Base-by-base conservation (phyloP, 768 basidiomycete species). In the Tulasnella sp. region DNA sequence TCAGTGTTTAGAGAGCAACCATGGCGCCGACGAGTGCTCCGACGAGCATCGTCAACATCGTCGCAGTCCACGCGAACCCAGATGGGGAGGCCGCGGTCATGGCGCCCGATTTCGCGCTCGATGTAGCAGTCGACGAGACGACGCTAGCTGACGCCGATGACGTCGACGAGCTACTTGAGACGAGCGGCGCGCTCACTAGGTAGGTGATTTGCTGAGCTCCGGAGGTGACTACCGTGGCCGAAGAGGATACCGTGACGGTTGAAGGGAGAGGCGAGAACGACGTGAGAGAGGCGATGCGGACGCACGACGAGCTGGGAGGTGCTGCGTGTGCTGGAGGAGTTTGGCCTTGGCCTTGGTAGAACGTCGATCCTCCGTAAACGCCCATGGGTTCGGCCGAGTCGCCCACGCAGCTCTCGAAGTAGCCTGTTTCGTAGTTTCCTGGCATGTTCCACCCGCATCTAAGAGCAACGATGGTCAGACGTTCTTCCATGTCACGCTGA, bases 321-420 rank as follows among this genome's bases (percentile, higher is more conserved):
- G 80, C 81, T 3, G 87, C 84, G 75, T 89, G 87, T 1, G 87
- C 81, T 8, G 82, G 52, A n/a, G 89, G 88, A 1, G 86, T 89
- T 0, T 74, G 78, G 0, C 84, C 82, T 39, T 86, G 78, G 44
- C 88, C 88, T 81, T 92, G 90, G 77, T 83, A 78, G 81, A 86
- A 90, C 0, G 88, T 89, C 17, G 88, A 90, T 17, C 81, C 78
- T 34, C 86, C 86, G 75, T 90, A 89, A 19, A 90, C 83, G 37
- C 88, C 89, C 86, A 88, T 87, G 5, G 87, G 86, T 85, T 86
- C 70, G 63, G 62, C 70, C 11, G 29, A 37, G 67, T 75, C 39
- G 67, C 59, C 71, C 26, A 70, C 11, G 76, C 88, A 90, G 35
- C 65, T 65, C 74, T 81, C 81, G 73, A 85, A 84, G 9, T 78